Evolutionary conservation across 371 early-diverging fungal genomes (phyloP), one percentile per base, ranked within the genome.

Genomic region (Entomophthora muscae): DNA sequence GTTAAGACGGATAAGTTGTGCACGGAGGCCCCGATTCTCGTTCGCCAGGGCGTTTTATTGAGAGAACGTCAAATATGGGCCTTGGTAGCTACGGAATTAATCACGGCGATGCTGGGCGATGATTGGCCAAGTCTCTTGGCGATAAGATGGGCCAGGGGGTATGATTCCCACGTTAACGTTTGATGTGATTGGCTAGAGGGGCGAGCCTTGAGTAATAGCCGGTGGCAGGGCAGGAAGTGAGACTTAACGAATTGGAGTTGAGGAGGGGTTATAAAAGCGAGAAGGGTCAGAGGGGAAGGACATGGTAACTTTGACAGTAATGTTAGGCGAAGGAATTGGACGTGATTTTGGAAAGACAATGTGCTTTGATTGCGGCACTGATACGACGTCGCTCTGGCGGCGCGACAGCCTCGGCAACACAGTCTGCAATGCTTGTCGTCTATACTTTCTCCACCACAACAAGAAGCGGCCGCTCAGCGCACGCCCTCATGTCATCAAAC

Each of bases 351-450:
- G 42, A 42, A 42, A 42, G 42, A 42, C 42, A 17, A 42, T 42
- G 17, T 95, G 95, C 71, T 75, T 79, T 30, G 90, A 95, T 73
- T 95, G 95, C 79, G 79, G 81, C 22, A 90, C 89, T 5, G 86
- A 83, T 21, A 75, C 80, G 29, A 96, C 96, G 1, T 93, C 95
- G 21, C 78, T 92, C 24, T 97, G 97, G 97, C 72, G 97, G 65
- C 76, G 93, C 68, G 85, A 85, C 65, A 80, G 82, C 55, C 75
- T 83, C 62, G 91, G 90, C 61, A 82, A 88, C 64, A 78, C 82
- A 53, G 82, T 93, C 65, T 94, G 95, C 72, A 94, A 93, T 73
- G 93, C 94, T 12, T 95, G 94, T 73, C 86, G 88, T 63, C 70
- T 77, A 66, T 86, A 80, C 30, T 32, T 59, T 55, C 21, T 55